phyloP scores from a whole-genome alignment of 768 basidiomycete genomes.

The Atractiella rhizophila region DNA sequence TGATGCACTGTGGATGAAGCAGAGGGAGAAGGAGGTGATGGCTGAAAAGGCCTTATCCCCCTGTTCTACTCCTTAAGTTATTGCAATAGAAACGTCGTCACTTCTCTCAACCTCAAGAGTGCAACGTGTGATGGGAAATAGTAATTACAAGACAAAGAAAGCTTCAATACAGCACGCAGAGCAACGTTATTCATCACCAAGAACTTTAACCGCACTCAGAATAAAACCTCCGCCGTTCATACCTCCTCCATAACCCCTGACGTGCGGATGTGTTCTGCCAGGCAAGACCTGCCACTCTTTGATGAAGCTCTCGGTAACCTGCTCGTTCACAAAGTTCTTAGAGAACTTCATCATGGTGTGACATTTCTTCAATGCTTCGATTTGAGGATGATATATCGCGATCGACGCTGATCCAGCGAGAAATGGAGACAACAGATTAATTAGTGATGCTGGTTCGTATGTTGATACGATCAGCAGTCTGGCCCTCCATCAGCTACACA shows the following conservation, averaged over 20 bases:
- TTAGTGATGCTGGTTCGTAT: constrained; percentile 4
- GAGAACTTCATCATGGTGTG: too few relatives aligned
- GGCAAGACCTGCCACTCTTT: constrained; percentile 87
- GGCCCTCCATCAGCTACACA: neutral
- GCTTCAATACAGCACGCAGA: too few relatives aligned
- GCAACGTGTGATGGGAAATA: too few relatives aligned
- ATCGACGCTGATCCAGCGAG: constrained; percentile 2
- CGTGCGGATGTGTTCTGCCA: constrained; percentile 75
- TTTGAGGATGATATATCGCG: neutral
- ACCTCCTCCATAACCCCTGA: too few relatives aligned
- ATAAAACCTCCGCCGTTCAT: constrained; percentile 84
- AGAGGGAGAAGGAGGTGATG: neutral
- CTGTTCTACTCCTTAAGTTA: neutral
- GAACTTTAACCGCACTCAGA: constrained; percentile 64
- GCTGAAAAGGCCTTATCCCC: neutral
- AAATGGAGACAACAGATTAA: neutral
- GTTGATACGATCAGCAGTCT: neutral
- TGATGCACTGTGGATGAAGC: neutral
- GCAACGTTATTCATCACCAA: too few relatives aligned
- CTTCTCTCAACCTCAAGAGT: too few relatives aligned
- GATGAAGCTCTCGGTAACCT: constrained; percentile 58
- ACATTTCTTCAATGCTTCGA: too few relatives aligned
- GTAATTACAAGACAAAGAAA: too few relatives aligned
- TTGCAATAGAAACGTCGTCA: neutral
- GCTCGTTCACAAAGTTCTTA: constrained; percentile 32